A percentile compares a stretch with the other conserved stretches of the same genome.
Conservation (phyloP, 306 rosid species). For the Trifolium dubium region DNA sequence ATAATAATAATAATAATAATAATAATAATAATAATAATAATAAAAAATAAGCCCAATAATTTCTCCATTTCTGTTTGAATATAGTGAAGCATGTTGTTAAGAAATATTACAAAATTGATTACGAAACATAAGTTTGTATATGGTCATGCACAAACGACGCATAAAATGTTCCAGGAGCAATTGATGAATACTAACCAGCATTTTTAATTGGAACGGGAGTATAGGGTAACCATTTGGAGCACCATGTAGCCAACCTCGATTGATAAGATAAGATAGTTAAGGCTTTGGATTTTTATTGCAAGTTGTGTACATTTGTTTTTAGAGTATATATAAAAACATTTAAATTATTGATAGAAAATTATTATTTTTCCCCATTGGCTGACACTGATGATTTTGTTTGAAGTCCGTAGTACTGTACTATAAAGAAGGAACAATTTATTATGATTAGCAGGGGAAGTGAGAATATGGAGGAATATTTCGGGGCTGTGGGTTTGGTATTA, state of each 20-base stretch:
- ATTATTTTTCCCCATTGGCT: background rate
- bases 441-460: background rate
- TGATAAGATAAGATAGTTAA: background rate
- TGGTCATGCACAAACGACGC: conserved; percentile 21
- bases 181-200: background rate
- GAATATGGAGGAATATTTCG: conserved; percentile 55
- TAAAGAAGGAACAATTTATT: conserved; percentile 11
- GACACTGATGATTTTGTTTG: background rate
- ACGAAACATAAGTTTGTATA: background rate
- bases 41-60: background rate
- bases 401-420: background rate
- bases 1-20: background rate
- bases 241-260: background rate
- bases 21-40: no score
- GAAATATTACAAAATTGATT: background rate
- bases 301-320: background rate
- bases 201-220: background rate
- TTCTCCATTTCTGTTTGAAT: conserved; percentile 14
- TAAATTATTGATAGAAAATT: background rate
- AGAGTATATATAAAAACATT: background rate
- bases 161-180: conserved; percentile 1
- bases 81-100: background rate
- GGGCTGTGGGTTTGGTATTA: conserved; percentile 33
- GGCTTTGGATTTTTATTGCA: background rate
- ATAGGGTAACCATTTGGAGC: background rate